Evolutionary conservation across 1,284 basidiomycete genomes (phyloP).

Genomic region (Ceratorhiza oryzae-sativae): DNA sequence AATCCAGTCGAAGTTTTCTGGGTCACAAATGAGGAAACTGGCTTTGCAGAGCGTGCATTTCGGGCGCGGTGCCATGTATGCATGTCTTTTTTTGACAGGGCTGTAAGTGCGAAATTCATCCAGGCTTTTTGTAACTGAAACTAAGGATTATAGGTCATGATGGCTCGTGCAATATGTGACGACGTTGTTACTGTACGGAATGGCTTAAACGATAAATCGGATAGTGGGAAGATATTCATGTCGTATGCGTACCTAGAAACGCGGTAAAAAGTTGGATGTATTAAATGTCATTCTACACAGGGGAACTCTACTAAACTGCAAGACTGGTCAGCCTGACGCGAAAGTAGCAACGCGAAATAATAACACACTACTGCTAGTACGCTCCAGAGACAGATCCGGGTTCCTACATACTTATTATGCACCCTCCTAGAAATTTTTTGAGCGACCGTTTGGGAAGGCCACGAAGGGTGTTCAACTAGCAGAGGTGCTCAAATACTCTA

Average conservation of each 20-base stretch:
- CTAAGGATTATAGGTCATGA: background rate
- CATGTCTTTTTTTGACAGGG: background rate
- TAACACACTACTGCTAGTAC: constrained; percentile 12
- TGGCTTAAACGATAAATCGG: constrained; percentile 13
- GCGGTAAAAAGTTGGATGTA: background rate
- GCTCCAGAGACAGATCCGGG: background rate
- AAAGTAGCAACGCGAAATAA: constrained; percentile 2
- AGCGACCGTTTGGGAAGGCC: background rate
- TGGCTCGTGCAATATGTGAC: constrained; percentile 21
- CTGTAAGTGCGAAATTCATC: background rate
- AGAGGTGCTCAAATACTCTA: constrained; percentile 19
- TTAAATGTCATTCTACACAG: background rate
- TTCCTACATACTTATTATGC: background rate
- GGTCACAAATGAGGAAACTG: constrained; percentile 30
- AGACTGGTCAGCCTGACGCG: constrained; percentile 11
- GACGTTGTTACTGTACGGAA: constrained; percentile 16
- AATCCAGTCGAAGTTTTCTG: constrained; percentile 27
- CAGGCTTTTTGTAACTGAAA: background rate
- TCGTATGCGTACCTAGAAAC: background rate
- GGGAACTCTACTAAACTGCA: constrained; percentile 31
- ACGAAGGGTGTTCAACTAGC: constrained; percentile 20
- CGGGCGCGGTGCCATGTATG: constrained; percentile 32
- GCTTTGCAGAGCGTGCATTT: constrained; percentile 37
- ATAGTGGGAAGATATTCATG: background rate
- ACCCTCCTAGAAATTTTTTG: constrained; percentile 8